Evolutionary conservation across 805 yeast genomes (phyloP), one percentile per base, ranked within the genome.

Genomic region (Candida sithepensis): DNA sequence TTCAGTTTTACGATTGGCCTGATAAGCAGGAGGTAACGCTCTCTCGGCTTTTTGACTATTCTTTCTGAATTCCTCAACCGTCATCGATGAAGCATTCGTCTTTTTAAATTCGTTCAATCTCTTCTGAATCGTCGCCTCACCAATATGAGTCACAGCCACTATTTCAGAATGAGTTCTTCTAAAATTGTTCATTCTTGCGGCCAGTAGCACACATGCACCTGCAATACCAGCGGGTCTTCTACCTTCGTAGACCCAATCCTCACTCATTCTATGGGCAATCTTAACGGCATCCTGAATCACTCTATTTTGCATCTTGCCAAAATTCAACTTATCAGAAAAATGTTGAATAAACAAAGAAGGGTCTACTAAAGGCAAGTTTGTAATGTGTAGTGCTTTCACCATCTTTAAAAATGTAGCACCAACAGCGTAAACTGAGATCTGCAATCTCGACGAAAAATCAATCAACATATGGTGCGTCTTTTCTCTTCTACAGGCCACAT

Each of bases 141-240:
- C 97, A 22, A 94, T 91, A 64, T 89, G 96, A 1, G 98, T 92
- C 7, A 94, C 94, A 0, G 95, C 92, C 16, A 92, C 97, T 45
- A 94, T 85, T 64, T 95, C 98, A 1, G 91, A 79, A 64, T 92
- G 96, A 2, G 96, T 84, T 60, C 98, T 76, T 61, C 97, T 77
- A 63, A 87, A 84, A 61, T 91, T 91, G 68, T 94, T 94, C 98
- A 94, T 95, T 67, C 99, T 78, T 2, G 97, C 94, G 0, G 99
- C 99, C 43, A 94, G 69, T 40, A 95, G 64, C 2, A 94, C 73
- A 67, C 97, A 90, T 0, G 99, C 99, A 20, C 98, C 99, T 0
- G 99, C 99, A 45, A 94, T 81, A 59, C 99, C 99, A 0, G 99
- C 98, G 0, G 99, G 99, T 52, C 98, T 76, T 62, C 99, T 78